Conservation (phyloP, 2,329 filamentous ascomycete genomes). For the Colletotrichum coccodes region DNA sequence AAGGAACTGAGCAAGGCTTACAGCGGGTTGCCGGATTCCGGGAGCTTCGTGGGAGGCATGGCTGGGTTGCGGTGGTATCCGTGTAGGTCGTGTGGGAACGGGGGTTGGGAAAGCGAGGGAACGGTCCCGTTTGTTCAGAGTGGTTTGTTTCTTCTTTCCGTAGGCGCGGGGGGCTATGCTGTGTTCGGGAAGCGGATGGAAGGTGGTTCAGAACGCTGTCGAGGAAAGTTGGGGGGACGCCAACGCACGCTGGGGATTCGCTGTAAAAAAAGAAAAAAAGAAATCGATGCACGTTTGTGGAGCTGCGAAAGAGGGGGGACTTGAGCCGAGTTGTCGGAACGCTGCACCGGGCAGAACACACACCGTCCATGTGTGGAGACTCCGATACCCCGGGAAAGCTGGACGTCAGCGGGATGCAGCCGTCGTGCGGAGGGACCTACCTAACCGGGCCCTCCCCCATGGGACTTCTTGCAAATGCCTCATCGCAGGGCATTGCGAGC, state of each 20-base stretch:
- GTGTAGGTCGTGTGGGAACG: conserved; percentile 2
- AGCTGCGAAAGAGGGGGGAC: background rate
- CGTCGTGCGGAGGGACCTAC: background rate
- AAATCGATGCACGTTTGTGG: conserved; percentile 1
- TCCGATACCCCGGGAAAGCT: background rate
- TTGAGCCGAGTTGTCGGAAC: conserved; percentile 26
- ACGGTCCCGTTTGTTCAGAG: background rate
- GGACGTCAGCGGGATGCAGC: background rate
- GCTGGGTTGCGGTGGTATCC: conserved; percentile 12
- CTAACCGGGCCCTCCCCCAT: background rate
- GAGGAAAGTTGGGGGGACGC: background rate
- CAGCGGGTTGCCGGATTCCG: conserved; percentile 59
- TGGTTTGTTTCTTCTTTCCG: conserved; percentile 4
- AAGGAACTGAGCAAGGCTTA: conserved; percentile 42
- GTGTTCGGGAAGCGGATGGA: conserved; percentile 3
- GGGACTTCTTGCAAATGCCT: background rate
- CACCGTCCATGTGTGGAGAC: conserved; percentile 6
- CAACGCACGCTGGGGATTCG: background rate
- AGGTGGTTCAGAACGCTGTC: background rate
- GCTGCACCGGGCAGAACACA: too few species aligned
- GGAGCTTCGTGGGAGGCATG: conserved; percentile 58
- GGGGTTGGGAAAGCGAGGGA: background rate
- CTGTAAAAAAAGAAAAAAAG: background rate
- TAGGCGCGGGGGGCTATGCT: conserved; percentile 5
- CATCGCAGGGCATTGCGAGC: background rate